A percentile compares a stretch with the other conserved stretches of the same genome.
Evolutionary conservation across 768 basidiomycete species (phyloP).

Genomic region (Gautieria morchelliformis): DNA sequence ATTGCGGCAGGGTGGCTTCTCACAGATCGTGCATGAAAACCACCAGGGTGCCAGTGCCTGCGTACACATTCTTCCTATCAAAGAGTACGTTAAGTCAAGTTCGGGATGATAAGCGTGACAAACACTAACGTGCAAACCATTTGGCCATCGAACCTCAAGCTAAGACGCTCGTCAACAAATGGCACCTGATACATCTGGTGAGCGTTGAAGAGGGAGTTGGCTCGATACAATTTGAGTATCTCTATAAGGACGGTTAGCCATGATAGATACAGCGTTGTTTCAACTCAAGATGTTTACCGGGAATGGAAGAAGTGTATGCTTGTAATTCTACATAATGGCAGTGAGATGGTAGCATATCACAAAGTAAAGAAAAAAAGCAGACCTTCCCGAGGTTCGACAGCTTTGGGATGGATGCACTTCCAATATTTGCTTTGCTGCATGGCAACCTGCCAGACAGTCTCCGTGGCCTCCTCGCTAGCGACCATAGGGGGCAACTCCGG

Average conservation of each 20-base stretch:
- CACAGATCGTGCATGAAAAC: slow-evolving; percentile 95
- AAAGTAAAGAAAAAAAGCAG: not conserved
- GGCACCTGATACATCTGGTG: slow-evolving; percentile 79
- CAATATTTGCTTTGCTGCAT: slow-evolving; percentile 85
- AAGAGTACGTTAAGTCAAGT: not conserved
- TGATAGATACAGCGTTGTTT: not conserved
- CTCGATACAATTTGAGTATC: slow-evolving; percentile 83
- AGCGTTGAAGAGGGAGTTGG: slow-evolving; percentile 66
- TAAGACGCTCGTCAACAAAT: slow-evolving; percentile 53
- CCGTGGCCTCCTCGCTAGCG: slow-evolving; percentile 74
- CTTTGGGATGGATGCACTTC: slow-evolving; percentile 76
- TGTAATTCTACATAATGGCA: slow-evolving; percentile 40
- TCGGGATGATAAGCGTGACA: not conserved
- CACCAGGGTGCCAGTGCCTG: slow-evolving; percentile 60
- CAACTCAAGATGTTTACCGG: slow-evolving; percentile 35
- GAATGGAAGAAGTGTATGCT: slow-evolving; percentile 54
- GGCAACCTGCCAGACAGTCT: slow-evolving; percentile 84
- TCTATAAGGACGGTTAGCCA: slow-evolving; percentile 32
- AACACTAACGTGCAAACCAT: slow-evolving; percentile 78
- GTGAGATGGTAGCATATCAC: not conserved
- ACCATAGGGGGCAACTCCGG: slow-evolving; percentile 61
- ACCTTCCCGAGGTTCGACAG: slow-evolving; percentile 79
- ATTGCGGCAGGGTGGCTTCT: slow-evolving; percentile 21
- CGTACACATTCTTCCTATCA: slow-evolving; percentile 67
- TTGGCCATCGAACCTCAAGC: slow-evolving; percentile 69